A percentile compares a stretch with the other conserved stretches of the same genome.
These are phyloP conservation scores for Dioszegia hungarica DNA, from an alignment of 768 basidiomycete genomes.

Conservation along the genomic window DNA sequence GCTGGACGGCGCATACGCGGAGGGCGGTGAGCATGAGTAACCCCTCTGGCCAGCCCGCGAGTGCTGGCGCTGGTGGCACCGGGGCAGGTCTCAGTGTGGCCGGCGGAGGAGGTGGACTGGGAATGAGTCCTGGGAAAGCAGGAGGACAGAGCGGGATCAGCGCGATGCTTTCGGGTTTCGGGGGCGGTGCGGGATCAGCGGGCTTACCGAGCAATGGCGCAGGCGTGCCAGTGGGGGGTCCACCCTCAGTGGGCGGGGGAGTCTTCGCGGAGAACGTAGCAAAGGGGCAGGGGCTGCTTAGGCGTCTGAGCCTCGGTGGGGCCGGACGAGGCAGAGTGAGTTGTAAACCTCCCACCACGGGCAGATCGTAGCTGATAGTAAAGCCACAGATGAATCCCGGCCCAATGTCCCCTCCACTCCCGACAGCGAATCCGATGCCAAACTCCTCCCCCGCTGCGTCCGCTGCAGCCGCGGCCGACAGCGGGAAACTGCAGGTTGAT, in stretches of 20 bases:
- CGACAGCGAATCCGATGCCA: background rate
- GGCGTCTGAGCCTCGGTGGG: slow-evolving; percentile 34
- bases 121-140: background rate
- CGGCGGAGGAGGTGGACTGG: no score
- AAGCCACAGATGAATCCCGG: background rate
- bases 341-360: no score
- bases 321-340: slow-evolving; percentile 26
- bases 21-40: slow-evolving; percentile 29
- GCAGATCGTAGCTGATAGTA: background rate
- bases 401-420: background rate
- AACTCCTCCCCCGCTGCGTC: background rate
- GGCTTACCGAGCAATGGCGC: background rate
- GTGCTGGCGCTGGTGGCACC: no score
- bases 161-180: slow-evolving; percentile 5
- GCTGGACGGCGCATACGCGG: slow-evolving; percentile 20
- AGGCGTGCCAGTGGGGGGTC: background rate
- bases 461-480: no score
- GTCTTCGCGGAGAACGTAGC: slow-evolving; percentile 41
- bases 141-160: background rate
- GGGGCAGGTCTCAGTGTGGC: no score
- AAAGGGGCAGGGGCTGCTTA: slow-evolving; percentile 37
- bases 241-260: slow-evolving; percentile 8
- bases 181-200: background rate
- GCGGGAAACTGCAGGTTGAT: background rate
- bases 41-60: background rate